phyloP scores from a whole-genome alignment of 2,329 filamentous ascomycete genomes.

The Pseudogymnoascus sp. region DNA sequence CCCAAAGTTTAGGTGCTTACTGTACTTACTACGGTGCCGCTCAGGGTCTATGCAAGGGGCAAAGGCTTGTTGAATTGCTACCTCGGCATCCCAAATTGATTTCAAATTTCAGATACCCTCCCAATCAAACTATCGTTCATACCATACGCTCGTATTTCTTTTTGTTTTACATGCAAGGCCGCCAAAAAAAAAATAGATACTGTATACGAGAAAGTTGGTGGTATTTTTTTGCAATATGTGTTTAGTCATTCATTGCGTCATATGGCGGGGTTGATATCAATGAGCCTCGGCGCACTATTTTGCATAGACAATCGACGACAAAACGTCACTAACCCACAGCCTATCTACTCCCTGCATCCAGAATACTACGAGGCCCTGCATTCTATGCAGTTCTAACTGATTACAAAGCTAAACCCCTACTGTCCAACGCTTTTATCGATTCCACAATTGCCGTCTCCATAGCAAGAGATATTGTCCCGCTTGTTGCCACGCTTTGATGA shows the following conservation, averaged over 20 bases:
- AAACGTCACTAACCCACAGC: not conserved
- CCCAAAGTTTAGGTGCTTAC: not conserved
- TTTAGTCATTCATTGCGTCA: conserved; percentile 1
- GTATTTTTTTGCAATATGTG: not conserved
- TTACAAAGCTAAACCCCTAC: not conserved
- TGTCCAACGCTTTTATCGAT: not conserved
- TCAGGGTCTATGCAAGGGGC: not conserved
- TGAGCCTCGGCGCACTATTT: not conserved
- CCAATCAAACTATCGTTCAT: not conserved
- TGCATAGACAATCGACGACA: not conserved
- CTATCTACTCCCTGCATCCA: not conserved
- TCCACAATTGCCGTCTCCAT: not conserved
- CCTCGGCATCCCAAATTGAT: not conserved
- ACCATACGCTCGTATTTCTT: not conserved
- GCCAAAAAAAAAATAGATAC: not conserved
- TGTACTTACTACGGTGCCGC: not conserved
- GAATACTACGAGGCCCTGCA: not conserved
- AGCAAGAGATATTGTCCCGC: not conserved
- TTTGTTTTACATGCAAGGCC: not conserved
- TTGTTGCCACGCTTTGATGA: not conserved
- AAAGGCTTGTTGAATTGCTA: not conserved
- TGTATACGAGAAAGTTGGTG: not conserved
- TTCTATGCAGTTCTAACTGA: not conserved
- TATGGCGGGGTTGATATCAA: not conserved
- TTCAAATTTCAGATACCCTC: not conserved